These are phyloP conservation scores for Serendipita sp. DNA, from an alignment of 768 basidiomycete species.

Conservation along the genomic window DNA sequence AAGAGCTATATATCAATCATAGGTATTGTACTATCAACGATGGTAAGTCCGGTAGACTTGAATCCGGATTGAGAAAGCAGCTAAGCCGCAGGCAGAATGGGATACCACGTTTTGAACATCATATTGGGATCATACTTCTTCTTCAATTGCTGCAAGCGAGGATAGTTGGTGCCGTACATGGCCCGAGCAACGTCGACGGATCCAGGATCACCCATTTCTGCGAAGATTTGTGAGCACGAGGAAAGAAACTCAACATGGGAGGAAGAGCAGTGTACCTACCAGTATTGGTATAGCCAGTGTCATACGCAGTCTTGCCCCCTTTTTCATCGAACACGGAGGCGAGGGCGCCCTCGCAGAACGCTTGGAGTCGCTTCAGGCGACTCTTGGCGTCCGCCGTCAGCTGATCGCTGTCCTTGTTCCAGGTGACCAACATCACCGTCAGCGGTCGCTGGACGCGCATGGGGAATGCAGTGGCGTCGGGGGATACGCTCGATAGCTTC, in stretches of 20 bases:
- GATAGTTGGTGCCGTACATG: conserved; percentile 28
- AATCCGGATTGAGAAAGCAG: too few species aligned
- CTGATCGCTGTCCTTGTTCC: background rate
- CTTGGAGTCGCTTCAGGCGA: background rate
- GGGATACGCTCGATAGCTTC: background rate
- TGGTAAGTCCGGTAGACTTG: too few species aligned
- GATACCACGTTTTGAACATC: conserved; percentile 33
- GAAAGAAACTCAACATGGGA: too few species aligned
- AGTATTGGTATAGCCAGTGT: background rate
- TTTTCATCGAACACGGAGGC: background rate
- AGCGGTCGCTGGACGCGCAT: background rate
- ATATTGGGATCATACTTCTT: conserved; percentile 29
- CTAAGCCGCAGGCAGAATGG: conserved; percentile 25
- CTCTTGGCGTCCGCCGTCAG: background rate
- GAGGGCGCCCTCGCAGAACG: background rate
- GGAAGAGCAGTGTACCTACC: background rate
- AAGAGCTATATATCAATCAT: too few species aligned
- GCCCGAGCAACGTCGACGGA: background rate
- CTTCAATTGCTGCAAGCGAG: conserved; percentile 27
- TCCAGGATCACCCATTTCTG: background rate
- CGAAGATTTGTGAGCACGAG: too few species aligned
- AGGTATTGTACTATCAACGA: too few species aligned
- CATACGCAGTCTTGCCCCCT: background rate
- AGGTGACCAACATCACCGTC: background rate
- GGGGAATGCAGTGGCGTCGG: background rate